A percentile compares a stretch with the other conserved stretches of the same genome.
phyloP scores from a whole-genome alignment of 1,139 yeast genomes.

The Arxiozyma bovina region DNA sequence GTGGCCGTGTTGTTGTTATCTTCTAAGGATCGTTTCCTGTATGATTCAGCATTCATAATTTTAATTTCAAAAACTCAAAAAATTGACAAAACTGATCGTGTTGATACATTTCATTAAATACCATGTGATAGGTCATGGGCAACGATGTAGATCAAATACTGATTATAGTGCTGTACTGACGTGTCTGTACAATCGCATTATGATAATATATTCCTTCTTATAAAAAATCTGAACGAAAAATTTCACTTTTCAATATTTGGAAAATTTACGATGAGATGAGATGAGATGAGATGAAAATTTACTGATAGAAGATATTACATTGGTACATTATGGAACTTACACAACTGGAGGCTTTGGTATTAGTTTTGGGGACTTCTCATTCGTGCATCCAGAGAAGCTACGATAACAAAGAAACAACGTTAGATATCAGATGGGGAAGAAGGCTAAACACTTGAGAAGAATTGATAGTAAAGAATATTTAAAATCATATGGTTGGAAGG shows the following conservation, averaged over 20 bases:
- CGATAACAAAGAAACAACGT: too few relatives aligned
- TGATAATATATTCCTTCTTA: too few relatives aligned
- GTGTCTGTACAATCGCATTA: not conserved
- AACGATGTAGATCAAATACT: too few relatives aligned
- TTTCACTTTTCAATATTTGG: not conserved
- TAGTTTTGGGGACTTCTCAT: too few relatives aligned
- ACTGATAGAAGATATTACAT: too few relatives aligned
- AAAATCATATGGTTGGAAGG: constrained; percentile 79
- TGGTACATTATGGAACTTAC: not conserved
- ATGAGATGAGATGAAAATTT: not conserved
- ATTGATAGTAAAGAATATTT: constrained; percentile 77
- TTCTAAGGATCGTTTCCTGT: constrained; percentile 2
- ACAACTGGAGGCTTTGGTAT: too few relatives aligned
- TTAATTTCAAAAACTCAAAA: not conserved
- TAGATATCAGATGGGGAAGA: not conserved
- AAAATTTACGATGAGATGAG: not conserved
- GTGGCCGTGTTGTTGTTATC: not conserved
- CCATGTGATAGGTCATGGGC: not conserved
- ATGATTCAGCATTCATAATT: not conserved
- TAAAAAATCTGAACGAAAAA: too few relatives aligned
- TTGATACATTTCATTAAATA: not conserved
- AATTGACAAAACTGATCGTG: too few relatives aligned
- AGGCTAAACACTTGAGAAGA: constrained; percentile 2
- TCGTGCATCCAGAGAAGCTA: not conserved
- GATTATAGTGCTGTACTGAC: too few relatives aligned